phyloP scores from a whole-genome alignment of 108 stramenopile species.

The Stephanodiscus minutulus region DNA sequence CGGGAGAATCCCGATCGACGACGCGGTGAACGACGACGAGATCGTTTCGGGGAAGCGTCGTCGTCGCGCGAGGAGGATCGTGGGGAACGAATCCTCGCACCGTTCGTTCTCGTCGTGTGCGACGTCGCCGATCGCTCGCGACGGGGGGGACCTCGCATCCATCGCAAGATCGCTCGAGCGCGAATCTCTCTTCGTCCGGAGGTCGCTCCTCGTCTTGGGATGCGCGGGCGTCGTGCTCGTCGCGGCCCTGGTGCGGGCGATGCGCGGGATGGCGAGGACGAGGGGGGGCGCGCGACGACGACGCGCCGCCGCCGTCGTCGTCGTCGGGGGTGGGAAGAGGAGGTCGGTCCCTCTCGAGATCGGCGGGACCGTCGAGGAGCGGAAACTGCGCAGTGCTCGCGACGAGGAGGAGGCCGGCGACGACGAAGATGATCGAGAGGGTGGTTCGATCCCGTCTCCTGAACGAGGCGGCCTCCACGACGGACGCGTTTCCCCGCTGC shows the following conservation, averaged over 20 bases:
- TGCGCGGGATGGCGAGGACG: slow-evolving; percentile 5
- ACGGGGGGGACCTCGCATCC: background rate
- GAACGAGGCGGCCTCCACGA: background rate
- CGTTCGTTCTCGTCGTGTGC: background rate
- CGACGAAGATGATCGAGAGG: background rate
- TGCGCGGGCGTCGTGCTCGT: slow-evolving; percentile 7
- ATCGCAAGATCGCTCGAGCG: slow-evolving; percentile 14
- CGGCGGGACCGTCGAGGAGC: background rate
- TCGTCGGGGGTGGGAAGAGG: background rate
- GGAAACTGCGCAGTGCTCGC: background rate
- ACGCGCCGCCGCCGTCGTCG: background rate
- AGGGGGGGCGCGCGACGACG: background rate
- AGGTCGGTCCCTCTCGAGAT: background rate
- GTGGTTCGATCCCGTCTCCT: background rate
- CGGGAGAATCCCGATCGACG: background rate
- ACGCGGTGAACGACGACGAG: background rate
- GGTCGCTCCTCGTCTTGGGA: slow-evolving; percentile 12
- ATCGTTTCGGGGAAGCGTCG: background rate
- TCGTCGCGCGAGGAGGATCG: background rate
- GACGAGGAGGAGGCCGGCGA: background rate
- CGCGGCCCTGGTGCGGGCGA: slow-evolving; percentile 16
- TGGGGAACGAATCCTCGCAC: background rate
- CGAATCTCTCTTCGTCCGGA: slow-evolving; percentile 21
- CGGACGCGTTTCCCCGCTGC: background rate
- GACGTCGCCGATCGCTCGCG: background rate